Evolutionary conservation across 164 flowering plant species (phyloP).

Genomic region (Magnolia officinalis): DNA sequence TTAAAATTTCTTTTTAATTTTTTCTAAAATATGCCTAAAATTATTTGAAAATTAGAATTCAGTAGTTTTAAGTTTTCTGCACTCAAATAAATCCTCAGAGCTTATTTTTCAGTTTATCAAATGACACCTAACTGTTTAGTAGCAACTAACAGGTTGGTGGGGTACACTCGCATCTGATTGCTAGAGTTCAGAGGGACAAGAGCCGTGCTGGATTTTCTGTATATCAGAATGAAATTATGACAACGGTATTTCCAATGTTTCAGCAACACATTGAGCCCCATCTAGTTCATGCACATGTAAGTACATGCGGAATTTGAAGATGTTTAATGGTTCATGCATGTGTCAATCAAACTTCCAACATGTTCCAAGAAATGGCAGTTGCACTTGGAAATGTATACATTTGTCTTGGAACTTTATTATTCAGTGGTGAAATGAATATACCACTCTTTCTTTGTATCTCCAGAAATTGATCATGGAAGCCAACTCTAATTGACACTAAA

Average conservation of each 20-base stretch:
- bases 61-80: neutral
- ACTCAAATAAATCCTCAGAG: too few relatives aligned
- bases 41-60: neutral
- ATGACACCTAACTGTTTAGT: slow-evolving; percentile 10
- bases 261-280: slow-evolving; percentile 98
- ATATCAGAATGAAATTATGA: slow-evolving; percentile 94
- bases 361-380: neutral
- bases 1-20: too few relatives aligned
- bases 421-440: neutral
- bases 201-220: slow-evolving; percentile 68
- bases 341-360: neutral
- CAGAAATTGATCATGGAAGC: neutral
- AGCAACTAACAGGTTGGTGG: slow-evolving; percentile 81
- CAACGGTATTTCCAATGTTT: slow-evolving; percentile 94
- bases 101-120: too few relatives aligned
- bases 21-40: neutral
- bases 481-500: neutral
- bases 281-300: slow-evolving; percentile 98
- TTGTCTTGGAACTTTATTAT: neutral
- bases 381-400: neutral
- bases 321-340: neutral
- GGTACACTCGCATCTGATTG: slow-evolving; percentile 94
- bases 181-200: slow-evolving; percentile 97
- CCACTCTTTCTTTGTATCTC: neutral
- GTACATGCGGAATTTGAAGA: slow-evolving; percentile 23